Evolutionary conservation across 2,329 filamentous ascomycete species (phyloP).

Genomic region (Claviceps digitariae): DNA sequence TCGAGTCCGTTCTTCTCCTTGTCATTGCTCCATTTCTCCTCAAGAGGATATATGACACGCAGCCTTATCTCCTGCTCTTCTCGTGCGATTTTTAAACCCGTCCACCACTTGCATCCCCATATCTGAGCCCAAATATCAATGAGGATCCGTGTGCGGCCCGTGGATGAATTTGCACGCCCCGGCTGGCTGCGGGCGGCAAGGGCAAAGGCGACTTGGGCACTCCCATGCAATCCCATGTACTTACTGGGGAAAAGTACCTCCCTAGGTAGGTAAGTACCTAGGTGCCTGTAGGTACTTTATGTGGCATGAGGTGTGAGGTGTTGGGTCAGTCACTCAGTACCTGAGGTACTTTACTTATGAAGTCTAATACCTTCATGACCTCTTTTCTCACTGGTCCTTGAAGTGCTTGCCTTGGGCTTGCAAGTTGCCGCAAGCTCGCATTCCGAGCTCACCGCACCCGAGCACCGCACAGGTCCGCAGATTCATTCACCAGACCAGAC

Average conservation of each 20-base stretch:
- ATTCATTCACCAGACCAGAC: neutral
- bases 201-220: neutral
- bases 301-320: no score
- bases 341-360: no score
- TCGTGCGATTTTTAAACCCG: neutral
- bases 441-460: slow-evolving; percentile 8
- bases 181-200: neutral
- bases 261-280: no score
- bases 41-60: neutral
- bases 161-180: neutral
- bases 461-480: neutral
- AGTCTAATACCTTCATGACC: no score
- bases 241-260: no score
- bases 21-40: neutral
- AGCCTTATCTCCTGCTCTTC: neutral
- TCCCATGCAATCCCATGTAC: no score
- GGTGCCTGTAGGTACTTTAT: no score
- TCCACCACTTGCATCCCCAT: neutral
- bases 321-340: no score
- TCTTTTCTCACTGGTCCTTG: neutral
- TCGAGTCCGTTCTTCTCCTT: no score
- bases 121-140: neutral
- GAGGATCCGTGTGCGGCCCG: neutral
- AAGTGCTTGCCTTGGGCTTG: slow-evolving; percentile 1
- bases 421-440: neutral